Evolutionary conservation across 2,329 filamentous ascomycete species (phyloP).

Genomic region (Neospermospora avenae): DNA sequence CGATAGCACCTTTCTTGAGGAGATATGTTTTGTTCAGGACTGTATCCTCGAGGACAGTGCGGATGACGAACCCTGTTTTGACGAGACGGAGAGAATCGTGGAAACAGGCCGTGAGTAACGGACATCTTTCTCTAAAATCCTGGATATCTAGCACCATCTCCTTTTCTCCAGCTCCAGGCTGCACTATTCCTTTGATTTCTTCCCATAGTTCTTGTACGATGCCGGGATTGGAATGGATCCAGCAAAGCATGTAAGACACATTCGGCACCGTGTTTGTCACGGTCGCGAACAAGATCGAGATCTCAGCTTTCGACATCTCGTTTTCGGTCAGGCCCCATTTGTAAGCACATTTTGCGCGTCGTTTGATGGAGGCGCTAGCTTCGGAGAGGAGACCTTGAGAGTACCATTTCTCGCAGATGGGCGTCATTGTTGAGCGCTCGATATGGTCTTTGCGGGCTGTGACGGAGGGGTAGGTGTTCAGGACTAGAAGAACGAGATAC

Average conservation of each 20-base stretch:
- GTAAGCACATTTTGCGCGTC: constrained; percentile 4
- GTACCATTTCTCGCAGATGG: constrained; percentile 16
- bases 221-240: constrained; percentile 33
- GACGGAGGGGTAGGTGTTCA: constrained; percentile 10
- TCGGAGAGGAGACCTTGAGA: constrained; percentile 6
- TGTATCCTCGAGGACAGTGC: constrained; percentile 42
- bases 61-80: constrained; percentile 38
- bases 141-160: constrained; percentile 36
- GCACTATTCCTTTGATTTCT: constrained; percentile 31
- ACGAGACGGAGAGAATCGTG: constrained; percentile 43
- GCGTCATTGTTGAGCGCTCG: constrained; percentile 5
- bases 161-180: background rate
- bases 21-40: constrained; percentile 40
- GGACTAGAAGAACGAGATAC: constrained; percentile 13
- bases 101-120: constrained; percentile 42
- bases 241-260: constrained; percentile 38
- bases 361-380: constrained; percentile 12
- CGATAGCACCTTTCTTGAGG: constrained; percentile 40
- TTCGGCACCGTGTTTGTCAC: constrained; percentile 38
- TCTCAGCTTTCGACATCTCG: constrained; percentile 27
- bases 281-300: constrained; percentile 32
- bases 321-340: constrained; percentile 7
- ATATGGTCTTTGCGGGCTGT: constrained; percentile 15
- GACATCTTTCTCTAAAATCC: constrained; percentile 37
- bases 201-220: constrained; percentile 30